phyloP scores from a whole-genome alignment of 2,329 filamentous ascomycete genomes.

The Botrytis pseudocinerea region DNA sequence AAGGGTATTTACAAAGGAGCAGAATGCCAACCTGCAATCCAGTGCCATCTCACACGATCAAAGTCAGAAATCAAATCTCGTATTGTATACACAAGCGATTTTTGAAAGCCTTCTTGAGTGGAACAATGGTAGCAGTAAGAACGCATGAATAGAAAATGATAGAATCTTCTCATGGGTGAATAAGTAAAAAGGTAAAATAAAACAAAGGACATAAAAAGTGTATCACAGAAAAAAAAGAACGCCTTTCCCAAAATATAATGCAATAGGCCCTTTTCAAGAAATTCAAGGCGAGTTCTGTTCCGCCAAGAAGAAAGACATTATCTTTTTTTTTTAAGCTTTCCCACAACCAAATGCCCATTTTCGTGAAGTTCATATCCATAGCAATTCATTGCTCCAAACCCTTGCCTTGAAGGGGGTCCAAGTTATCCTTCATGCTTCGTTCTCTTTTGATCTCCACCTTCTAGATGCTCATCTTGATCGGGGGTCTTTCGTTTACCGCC shows the following conservation, averaged over 20 bases:
- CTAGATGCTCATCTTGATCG: conserved; percentile 18
- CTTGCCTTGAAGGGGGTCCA: background rate
- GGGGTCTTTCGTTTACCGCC: conserved; percentile 27
- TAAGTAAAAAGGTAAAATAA: background rate
- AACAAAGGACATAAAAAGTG: background rate
- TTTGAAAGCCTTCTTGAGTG: background rate
- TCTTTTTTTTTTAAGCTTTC: conserved; percentile 10
- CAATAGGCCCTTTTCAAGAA: background rate
- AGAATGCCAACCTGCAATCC: conserved; percentile 18
- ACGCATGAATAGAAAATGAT: conserved; percentile 1
- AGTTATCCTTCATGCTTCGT: conserved; percentile 21
- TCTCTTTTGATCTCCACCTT: conserved; percentile 22
- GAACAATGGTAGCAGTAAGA: conserved; percentile 1
- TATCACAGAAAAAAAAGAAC: background rate
- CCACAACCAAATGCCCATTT: conserved; percentile 16
- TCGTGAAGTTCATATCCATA: conserved; percentile 22
- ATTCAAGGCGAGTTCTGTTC: conserved; percentile 4
- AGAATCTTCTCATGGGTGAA: background rate
- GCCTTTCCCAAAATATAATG: conserved; percentile 10
- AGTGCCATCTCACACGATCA: conserved; percentile 3
- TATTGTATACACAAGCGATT: conserved; percentile 7
- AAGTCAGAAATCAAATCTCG: conserved; percentile 6
- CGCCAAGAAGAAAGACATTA: conserved; percentile 15
- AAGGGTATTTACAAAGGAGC: conserved; percentile 24
- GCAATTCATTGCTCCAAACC: conserved; percentile 12